Base-by-base conservation (phyloP, 1,284 basidiomycete genomes). In the Pseudozyma thailandica region DNA sequence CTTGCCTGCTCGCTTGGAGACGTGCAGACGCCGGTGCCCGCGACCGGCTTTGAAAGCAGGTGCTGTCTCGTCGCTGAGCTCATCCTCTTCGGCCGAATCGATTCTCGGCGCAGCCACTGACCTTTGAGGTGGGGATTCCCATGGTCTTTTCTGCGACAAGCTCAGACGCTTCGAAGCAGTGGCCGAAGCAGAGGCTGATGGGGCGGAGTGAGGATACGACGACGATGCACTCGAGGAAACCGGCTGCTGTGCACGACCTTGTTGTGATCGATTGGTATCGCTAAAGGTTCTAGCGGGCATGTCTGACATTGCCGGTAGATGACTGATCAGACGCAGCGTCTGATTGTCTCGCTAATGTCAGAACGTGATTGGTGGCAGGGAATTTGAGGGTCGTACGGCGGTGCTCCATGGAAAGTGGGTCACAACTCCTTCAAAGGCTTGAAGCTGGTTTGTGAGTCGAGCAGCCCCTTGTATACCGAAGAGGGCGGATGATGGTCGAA, bases 71-170 rank as follows among this genome's bases (percentile, higher is more conserved):
- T 71, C 68, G 42, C 52, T 53, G 27, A 64, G 53, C 42, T 71
- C 60, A 26, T 71, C 61, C 20, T 71, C 68, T 23, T 71, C 68
- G 2, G 49, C 56, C 1, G 60, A 60, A 2, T 51, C 58, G 0
- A 51, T 43, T 20, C 28, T 42, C 26, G 27, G 7, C 12, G 26
- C 27, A 6, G 30, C 13, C n/a, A 13, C 6, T 28, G 43, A 20
- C 4, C 35, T 43, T 21, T 16, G 21, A 7, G 28, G 18, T 4
- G 57, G 43, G 20, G 52, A 50, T 26, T 52, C 33, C 52, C 63
- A 48, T 28, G 56, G 50, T 39, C 50, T 55, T 21, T 52, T 59
- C 51, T 13, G 47, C 18, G 31, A 41, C 47, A 15, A 10, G 44
- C 47, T 7, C 33, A 47, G 26, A 27, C 51, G 55, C 37, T 47